A percentile compares a stretch with the other conserved stretches of the same genome.
These are phyloP conservation scores for Globisporangium takayamanum DNA, from an alignment of 352 stramenopile species.

Conservation along the genomic window DNA sequence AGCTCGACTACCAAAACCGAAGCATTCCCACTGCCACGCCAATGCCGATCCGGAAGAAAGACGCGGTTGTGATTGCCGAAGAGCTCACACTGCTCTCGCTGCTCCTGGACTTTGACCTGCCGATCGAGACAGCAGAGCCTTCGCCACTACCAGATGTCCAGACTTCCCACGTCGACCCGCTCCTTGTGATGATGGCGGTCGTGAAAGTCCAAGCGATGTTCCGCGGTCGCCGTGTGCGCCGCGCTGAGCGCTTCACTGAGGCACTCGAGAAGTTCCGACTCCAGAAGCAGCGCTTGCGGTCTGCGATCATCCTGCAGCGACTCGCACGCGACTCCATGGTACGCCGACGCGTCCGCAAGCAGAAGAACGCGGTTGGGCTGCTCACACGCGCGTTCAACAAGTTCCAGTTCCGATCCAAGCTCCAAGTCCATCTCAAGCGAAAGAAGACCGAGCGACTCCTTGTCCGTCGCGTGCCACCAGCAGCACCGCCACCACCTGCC, in stretches of 20 bases:
- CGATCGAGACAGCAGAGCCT: background rate
- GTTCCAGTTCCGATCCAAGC: conserved; percentile 14
- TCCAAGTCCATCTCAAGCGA: conserved; percentile 16
- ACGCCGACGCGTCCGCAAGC: conserved; percentile 6
- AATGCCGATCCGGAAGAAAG: conserved; percentile 5
- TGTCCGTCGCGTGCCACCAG: background rate
- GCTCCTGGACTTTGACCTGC: conserved; percentile 2
- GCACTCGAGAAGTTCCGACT: conserved; percentile 23
- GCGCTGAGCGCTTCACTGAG: conserved; percentile 21
- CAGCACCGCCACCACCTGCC: no score
- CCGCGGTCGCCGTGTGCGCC: conserved; percentile 21
- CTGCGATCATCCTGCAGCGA: conserved; percentile 23
- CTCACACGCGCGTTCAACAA: conserved; percentile 13
- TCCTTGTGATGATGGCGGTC: conserved; percentile 19
- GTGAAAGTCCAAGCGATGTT: conserved; percentile 31
- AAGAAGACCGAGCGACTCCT: conserved; percentile 13
- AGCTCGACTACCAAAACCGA: conserved; percentile 17
- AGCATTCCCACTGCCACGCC: background rate
- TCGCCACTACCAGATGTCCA: no score
- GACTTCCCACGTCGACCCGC: conserved; percentile 9
- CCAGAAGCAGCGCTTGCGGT: conserved; percentile 24
- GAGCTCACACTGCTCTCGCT: background rate
- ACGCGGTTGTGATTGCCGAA: background rate
- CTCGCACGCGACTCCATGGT: conserved; percentile 8
- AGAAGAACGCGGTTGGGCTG: conserved; percentile 5